Evolutionary conservation across 441 rosid species (phyloP), one percentile per base, ranked within the genome.

Genomic region (Gossypium schwendimanii): DNA sequence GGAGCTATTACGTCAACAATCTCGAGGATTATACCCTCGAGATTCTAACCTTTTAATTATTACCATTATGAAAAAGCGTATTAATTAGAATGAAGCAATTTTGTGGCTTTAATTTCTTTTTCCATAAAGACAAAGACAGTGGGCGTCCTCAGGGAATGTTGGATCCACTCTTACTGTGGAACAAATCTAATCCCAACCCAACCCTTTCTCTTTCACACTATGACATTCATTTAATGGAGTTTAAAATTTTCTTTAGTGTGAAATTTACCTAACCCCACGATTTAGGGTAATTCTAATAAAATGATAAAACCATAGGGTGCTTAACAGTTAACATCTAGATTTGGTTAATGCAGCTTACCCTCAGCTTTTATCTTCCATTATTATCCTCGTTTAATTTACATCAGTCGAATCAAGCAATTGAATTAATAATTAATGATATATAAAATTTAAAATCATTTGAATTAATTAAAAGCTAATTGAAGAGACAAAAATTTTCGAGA

Each of bases 241-340:
- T 26, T 26, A 26, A 26, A 26, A 26, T 26, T 26, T 26, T 26
- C 31, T 26, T 26, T 26, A 26, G 31, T 26, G 5, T 26, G 31
- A 26, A 26, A 26, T 31, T 31, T 47, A 47, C 52, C 52, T 47
- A 47, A 45, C 39, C 63, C 61, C 61, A 57, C 26, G 63, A 58
- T 58, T 24, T 12, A 4, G n/a, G 6, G 24, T 21, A 12, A 64
- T 50, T 61, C 33, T 62, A 45, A 57, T 60, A 12, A 47, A 47
- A 47, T 11, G 15, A n/a, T 47, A 54, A 12, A 33, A 50, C 36
- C 2, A 70, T 65, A 28, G 28, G 76, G 63, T 86, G 83, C 76
- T 64, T 79, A 64, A 77, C 85, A 81, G 87, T 76, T 61, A 75
- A 77, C 23, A 21, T 82, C 81, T 78, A 80, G 84, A 84, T 81